Evolutionary conservation across 148 eudicot species (phyloP).

Genomic region (Camellia japonica): DNA sequence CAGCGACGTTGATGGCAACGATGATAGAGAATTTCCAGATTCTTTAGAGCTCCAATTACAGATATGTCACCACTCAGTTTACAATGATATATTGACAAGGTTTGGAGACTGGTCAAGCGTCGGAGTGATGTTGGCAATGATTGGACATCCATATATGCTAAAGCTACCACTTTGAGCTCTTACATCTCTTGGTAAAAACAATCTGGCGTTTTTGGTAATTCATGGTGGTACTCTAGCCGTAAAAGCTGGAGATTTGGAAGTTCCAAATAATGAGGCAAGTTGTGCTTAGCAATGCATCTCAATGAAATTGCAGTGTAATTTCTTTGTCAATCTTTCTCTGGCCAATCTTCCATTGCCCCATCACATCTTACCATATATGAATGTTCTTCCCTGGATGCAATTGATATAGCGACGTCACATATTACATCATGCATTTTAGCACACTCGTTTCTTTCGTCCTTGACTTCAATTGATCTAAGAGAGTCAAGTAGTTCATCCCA

Average conservation of each 20-base stretch:
- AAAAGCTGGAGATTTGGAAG: conserved; percentile 4
- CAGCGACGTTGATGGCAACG: no score
- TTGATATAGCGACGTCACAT: conserved; percentile 3
- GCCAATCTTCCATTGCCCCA: neutral
- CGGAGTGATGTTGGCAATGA: neutral
- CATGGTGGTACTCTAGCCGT: neutral
- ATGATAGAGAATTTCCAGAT: neutral
- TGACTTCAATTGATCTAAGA: no score
- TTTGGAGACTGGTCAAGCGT: neutral
- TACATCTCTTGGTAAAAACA: neutral
- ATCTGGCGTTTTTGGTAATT: neutral
- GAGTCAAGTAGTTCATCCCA: no score
- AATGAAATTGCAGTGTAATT: neutral
- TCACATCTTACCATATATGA: neutral
- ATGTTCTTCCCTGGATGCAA: conserved; percentile 13
- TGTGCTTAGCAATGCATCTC: neutral
- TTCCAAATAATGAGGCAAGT: neutral
- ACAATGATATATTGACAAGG: neutral
- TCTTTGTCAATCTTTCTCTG: neutral
- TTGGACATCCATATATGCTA: neutral
- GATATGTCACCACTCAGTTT: neutral
- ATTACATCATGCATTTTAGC: conserved; percentile 26
- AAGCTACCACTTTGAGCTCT: conserved; percentile 5
- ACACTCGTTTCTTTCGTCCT: neutral
- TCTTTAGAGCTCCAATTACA: neutral